phyloP scores from a whole-genome alignment of 768 basidiomycete genomes.

The Galerina marginata region DNA sequence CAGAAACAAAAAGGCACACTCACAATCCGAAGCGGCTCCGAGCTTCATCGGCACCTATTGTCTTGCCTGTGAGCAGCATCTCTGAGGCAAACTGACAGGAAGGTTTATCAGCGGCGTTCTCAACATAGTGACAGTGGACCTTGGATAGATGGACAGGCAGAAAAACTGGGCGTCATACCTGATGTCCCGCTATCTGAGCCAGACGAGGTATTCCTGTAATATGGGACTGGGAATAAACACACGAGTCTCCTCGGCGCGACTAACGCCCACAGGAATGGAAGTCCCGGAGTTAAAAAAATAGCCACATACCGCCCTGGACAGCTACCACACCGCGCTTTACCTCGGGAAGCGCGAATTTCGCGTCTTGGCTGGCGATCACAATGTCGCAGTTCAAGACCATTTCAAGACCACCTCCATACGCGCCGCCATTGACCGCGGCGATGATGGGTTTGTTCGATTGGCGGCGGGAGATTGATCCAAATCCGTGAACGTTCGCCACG shows the following conservation, averaged over 20 bases:
- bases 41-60: conserved; percentile 72
- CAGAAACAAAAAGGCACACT: conserved; percentile 33
- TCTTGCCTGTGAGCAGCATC: conserved; percentile 73
- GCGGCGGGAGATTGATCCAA: conserved; percentile 76
- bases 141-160: not conserved
- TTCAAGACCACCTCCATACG: conserved; percentile 71
- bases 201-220: conserved; percentile 70
- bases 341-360: conserved; percentile 77
- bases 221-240: not conserved
- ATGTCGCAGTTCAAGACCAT: conserved; percentile 79
- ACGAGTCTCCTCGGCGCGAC: conserved; percentile 7
- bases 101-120: conserved; percentile 9
- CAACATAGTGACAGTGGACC: conserved; percentile 1
- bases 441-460: conserved; percentile 74
- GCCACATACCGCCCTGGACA: conserved; percentile 64
- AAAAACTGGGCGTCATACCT: conserved; percentile 48
- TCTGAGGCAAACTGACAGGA: conserved; percentile 67
- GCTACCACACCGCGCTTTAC: conserved; percentile 81
- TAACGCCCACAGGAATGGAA: not conserved
- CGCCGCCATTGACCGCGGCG: conserved; percentile 80
- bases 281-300: not conserved
- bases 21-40: conserved; percentile 77
- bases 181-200: conserved; percentile 70
- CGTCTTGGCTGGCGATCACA: conserved; percentile 69
- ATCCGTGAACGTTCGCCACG: conserved; percentile 56